These are phyloP conservation scores for Closterium sp. DNA, from an alignment of 139 green algal genomes.

Conservation along the genomic window DNA sequence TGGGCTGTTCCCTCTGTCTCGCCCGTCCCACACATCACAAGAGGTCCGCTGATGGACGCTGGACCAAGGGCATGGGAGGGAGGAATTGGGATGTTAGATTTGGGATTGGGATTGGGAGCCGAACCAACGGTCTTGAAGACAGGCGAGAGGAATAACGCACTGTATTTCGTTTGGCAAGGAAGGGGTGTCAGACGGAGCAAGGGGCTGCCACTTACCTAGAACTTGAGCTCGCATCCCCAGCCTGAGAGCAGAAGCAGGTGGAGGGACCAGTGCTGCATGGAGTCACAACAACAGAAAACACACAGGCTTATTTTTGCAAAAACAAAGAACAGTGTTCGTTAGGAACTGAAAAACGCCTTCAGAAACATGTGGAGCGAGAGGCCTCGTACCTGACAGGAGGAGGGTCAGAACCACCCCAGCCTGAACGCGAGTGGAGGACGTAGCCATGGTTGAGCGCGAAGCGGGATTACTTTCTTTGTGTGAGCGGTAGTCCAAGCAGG, in stretches of 20 bases:
- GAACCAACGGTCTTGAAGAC: too few relatives aligned
- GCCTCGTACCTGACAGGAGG: not conserved
- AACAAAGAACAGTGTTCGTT: not conserved
- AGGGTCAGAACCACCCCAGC: not conserved
- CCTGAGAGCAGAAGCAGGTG: not conserved
- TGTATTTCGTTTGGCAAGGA: too few relatives aligned
- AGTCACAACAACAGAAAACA: not conserved
- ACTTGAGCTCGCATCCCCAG: not conserved
- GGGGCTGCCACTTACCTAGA: not conserved
- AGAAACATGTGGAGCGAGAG: not conserved
- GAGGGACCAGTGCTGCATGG: not conserved
- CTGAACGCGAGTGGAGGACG: not conserved
- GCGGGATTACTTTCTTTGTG: too few relatives aligned
- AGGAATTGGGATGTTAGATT: too few relatives aligned
- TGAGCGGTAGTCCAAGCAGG: too few relatives aligned
- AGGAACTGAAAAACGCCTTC: not conserved
- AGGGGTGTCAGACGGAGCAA: not conserved
- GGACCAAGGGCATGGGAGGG: not conserved
- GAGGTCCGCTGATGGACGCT: not conserved
- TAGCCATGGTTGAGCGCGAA: not conserved
- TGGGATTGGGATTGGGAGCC: too few relatives aligned
- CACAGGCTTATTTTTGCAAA: not conserved
- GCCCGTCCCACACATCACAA: not conserved
- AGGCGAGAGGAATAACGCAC: too few relatives aligned
- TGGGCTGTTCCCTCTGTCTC: not conserved